Evolutionary conservation across 495 filamentous ascomycete genomes (phyloP).

Genomic region (Penicillium alfredii): DNA sequence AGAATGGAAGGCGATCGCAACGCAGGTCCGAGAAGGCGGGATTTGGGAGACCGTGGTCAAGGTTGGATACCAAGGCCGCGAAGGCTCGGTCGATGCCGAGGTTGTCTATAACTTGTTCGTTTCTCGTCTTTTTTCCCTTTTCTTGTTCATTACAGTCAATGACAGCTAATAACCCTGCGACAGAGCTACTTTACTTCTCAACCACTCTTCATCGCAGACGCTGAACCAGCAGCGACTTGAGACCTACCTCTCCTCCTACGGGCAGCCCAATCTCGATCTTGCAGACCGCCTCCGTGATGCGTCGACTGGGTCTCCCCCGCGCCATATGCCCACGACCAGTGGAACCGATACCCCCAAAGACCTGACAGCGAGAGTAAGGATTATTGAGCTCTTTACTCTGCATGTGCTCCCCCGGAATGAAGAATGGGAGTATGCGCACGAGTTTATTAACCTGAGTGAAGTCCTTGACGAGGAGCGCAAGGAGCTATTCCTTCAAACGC

Average conservation of each 20-base stretch:
- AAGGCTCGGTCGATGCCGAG: slow-evolving; percentile 88
- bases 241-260: slow-evolving; percentile 76
- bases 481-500: slow-evolving; percentile 73
- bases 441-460: slow-evolving; percentile 79
- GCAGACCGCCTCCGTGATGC: slow-evolving; percentile 49
- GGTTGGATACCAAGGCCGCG: slow-evolving; percentile 75
- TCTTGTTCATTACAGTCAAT: not conserved
- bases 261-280: slow-evolving; percentile 61
- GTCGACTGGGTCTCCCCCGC: slow-evolving; percentile 16
- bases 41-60: slow-evolving; percentile 90
- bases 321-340: slow-evolving; percentile 34
- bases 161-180: slow-evolving; percentile 8
- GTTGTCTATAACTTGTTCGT: slow-evolving; percentile 87
- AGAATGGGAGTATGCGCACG: slow-evolving; percentile 90
- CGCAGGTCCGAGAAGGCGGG: slow-evolving; percentile 75
- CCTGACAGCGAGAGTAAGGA: slow-evolving; percentile 68
- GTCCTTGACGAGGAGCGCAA: slow-evolving; percentile 87
- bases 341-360: slow-evolving; percentile 75
- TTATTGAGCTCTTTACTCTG: slow-evolving; percentile 89
- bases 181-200: slow-evolving; percentile 79
- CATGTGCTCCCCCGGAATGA: slow-evolving; percentile 86
- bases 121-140: not conserved
- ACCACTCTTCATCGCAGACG: slow-evolving; percentile 74
- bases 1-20: slow-evolving; percentile 73
- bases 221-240: slow-evolving; percentile 85